phyloP scores from a whole-genome alignment of 805 yeast species.

The Sungouiozyma intestinalis region DNA sequence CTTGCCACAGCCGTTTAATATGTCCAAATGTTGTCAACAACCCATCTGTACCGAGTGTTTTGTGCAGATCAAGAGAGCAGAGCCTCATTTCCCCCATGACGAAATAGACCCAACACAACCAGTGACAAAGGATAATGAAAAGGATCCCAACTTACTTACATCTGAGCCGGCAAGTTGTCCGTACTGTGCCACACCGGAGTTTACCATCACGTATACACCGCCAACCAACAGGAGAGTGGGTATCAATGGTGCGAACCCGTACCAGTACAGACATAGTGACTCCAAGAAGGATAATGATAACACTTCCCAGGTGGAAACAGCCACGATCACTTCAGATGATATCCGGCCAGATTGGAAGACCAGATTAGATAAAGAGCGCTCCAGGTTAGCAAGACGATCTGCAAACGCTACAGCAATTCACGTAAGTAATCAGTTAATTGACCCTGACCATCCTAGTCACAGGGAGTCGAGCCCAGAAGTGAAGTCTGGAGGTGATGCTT shows the following conservation, averaged over 20 bases:
- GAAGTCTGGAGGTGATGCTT: constrained; percentile 12
- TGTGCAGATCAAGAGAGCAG: constrained; percentile 81
- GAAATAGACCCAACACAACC: constrained; percentile 28
- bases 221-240: constrained; percentile 46
- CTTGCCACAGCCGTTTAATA: constrained; percentile 32
- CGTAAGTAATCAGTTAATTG: constrained; percentile 64
- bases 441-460: constrained; percentile 13
- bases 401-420: constrained; percentile 94
- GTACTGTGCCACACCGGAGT: constrained; percentile 78
- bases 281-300: neutral
- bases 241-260: constrained; percentile 44
- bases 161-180: constrained; percentile 91
- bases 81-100: constrained; percentile 90
- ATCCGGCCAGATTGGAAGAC: constrained; percentile 92
- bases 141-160: constrained; percentile 52
- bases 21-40: constrained; percentile 82
- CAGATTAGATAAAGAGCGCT: constrained; percentile 59
- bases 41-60: constrained; percentile 73
- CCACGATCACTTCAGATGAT: constrained; percentile 58
- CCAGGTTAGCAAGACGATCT: constrained; percentile 70
- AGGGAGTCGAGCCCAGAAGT: constrained; percentile 1
- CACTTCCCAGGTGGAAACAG: neutral
- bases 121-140: constrained; percentile 20
- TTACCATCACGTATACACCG: constrained; percentile 76
- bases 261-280: constrained; percentile 18